These are phyloP conservation scores for Yueomyces sinensis DNA, from an alignment of 805 yeast species.

Conservation along the genomic window DNA sequence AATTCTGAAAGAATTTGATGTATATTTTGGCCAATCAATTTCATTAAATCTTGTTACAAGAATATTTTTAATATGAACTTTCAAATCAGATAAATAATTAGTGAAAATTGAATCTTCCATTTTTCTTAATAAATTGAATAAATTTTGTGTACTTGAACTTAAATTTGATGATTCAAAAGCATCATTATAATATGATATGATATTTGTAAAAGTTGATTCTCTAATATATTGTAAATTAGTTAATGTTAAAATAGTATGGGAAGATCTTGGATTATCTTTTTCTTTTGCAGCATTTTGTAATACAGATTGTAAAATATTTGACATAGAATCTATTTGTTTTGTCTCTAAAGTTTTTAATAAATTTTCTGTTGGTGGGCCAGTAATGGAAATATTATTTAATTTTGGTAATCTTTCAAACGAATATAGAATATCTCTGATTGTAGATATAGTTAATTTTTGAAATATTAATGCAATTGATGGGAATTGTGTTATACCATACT, in stretches of 20 bases:
- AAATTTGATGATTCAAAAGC: constrained; percentile 36
- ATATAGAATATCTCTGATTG: constrained; percentile 23
- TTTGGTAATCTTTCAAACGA: constrained; percentile 24
- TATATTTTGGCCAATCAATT: constrained; percentile 30
- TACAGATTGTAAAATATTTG: constrained; percentile 31
- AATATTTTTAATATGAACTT: constrained; percentile 28
- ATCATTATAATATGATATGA: constrained; percentile 37
- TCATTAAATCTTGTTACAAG: constrained; percentile 27
- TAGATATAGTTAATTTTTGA: constrained; percentile 24
- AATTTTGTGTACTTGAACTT: constrained; percentile 29
- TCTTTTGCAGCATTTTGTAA: constrained; percentile 29
- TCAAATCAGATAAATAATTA: constrained; percentile 37
- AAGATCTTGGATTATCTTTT: constrained; percentile 27
- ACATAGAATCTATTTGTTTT: constrained; percentile 32
- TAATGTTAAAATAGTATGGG: constrained; percentile 37
- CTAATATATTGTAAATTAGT: constrained; percentile 41
- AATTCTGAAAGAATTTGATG: constrained; percentile 26
- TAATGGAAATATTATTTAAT: constrained; percentile 24
- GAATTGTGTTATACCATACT: constrained; percentile 26
- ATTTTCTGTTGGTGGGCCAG: constrained; percentile 25
- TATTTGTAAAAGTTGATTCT: constrained; percentile 32
- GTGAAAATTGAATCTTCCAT: constrained; percentile 43
- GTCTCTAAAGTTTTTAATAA: constrained; percentile 27
- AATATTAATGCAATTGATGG: constrained; percentile 25
- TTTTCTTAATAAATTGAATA: constrained; percentile 32